Evolutionary conservation across 768 basidiomycete genomes (phyloP).

Genomic region (Gymnopilus junonius): DNA sequence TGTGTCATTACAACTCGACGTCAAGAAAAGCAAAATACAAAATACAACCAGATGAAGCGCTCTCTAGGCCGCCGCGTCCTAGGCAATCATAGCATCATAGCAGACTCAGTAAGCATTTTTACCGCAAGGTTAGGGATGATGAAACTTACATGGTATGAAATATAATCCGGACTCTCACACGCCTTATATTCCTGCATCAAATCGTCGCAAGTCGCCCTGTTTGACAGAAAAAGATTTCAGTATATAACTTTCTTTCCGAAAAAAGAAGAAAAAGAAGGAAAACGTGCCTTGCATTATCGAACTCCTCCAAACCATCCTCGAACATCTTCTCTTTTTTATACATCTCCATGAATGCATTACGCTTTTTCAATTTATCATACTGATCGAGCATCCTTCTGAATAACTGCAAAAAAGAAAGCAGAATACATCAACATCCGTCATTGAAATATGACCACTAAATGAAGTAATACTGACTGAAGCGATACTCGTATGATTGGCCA

Average conservation of each 20-base stretch:
- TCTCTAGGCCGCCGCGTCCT: not conserved
- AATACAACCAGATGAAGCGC: not conserved
- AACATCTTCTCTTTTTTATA: constrained; percentile 99
- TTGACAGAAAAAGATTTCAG: not conserved
- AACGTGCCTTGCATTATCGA: constrained; percentile 90
- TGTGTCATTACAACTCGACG: not conserved
- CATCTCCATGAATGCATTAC: constrained; percentile 95
- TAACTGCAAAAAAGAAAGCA: constrained; percentile 54
- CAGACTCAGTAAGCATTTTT: not conserved
- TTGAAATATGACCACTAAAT: not conserved
- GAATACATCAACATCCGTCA: not conserved
- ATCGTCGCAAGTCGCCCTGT: constrained; percentile 84
- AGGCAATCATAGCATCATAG: not conserved
- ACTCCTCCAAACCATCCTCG: constrained; percentile 90
- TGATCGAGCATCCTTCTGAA: constrained; percentile 97
- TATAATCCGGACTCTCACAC: constrained; percentile 94
- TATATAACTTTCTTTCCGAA: not conserved
- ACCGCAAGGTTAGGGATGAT: not conserved
- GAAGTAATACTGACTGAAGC: constrained; percentile 69
- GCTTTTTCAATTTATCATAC: constrained; percentile 83
- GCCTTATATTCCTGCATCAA: constrained; percentile 94
- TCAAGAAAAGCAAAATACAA: not conserved
- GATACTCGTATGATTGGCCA: constrained; percentile 99
- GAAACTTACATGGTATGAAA: constrained; percentile 56
- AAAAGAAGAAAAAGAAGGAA: not conserved